These are phyloP conservation scores for Clarkia xantiana DNA, from an alignment of 345 rosid species.

Conservation along the genomic window DNA sequence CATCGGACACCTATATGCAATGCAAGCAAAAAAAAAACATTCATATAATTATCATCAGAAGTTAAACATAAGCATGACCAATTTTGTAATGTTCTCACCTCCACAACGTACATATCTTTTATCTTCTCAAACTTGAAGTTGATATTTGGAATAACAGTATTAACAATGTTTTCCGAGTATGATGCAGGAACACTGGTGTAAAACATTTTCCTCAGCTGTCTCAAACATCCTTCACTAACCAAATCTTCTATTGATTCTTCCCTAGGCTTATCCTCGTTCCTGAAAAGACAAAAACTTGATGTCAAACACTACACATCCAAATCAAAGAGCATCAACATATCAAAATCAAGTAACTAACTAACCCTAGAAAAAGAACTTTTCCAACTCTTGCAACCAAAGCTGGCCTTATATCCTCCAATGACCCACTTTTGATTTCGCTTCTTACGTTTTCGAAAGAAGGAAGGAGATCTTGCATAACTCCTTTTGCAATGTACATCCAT, in stretches of 20 bases:
- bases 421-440: conserved; percentile 11
- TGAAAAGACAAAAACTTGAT: conserved; percentile 1
- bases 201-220: conserved; percentile 17
- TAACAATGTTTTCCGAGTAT: conserved; percentile 17
- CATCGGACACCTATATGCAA: conserved; percentile 26
- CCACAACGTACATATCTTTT: conserved; percentile 40
- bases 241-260: conserved; percentile 11
- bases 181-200: conserved; percentile 28
- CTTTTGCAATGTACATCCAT: conserved; percentile 33
- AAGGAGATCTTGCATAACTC: conserved; percentile 29
- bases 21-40: not conserved
- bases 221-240: conserved; percentile 17
- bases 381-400: conserved; percentile 48
- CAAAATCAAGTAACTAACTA: conserved; percentile 8
- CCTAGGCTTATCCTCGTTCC: conserved; percentile 16
- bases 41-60: not conserved
- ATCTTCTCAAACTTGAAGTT: conserved; percentile 19
- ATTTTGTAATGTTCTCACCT: conserved; percentile 21
- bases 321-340: not conserved
- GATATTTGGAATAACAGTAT: conserved; percentile 22
- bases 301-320: too few species aligned
- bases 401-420: conserved; percentile 17
- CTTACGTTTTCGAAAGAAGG: conserved; percentile 21
- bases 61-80: not conserved
- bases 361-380: conserved; percentile 31